Evolutionary conservation across 2,329 filamentous ascomycete genomes (phyloP), one percentile per base, ranked within the genome.

Genomic region (Alternaria rosae): DNA sequence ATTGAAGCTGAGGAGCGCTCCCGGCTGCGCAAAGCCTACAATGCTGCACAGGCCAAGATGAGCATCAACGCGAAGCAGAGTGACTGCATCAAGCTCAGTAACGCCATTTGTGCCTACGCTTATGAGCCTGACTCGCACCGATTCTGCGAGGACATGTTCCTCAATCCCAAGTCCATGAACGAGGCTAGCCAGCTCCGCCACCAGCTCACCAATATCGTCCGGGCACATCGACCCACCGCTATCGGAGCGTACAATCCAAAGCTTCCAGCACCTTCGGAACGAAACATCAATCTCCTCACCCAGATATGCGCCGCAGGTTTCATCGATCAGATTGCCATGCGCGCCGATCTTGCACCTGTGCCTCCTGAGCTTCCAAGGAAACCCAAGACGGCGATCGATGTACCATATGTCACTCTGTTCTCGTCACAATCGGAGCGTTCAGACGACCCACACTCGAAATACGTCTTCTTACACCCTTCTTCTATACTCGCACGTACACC

Each of bases 261-360:
- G 80, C 68, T 94, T 81, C 79, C 87, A 77, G 76, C 89, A 75
- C 82, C 86, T 83, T 86, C 87, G 0, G 82, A 88, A 7, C 91
- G 89, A 68, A 90, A 78, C 74, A 83, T 96, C 26, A 89, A 89
- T 48, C 89, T 92, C 1, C 84, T 99, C 26, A 97, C 96, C 78
- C 92, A 97, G 76, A 96, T 98, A 81, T 89, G 92, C 21, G 92
- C 94, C 0, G 91, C 93, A 0, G 95, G 94, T 1, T 98, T 97
- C 81, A 89, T 98, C 73, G 95, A 99, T 79, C 92, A 97, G 70
- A 87, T 99, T 42, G 95, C 95, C 47, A 93, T 98, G 70, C 92
- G 95, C 62, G 92, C 92, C 5, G 94, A 99, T 78, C 83, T 93
- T n/a, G 86, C 92, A 0, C 92, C 93, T 1, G 86, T 85, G 12